phyloP scores from a whole-genome alignment of 2,329 filamentous ascomycete species.

The Dothistroma septosporum region DNA sequence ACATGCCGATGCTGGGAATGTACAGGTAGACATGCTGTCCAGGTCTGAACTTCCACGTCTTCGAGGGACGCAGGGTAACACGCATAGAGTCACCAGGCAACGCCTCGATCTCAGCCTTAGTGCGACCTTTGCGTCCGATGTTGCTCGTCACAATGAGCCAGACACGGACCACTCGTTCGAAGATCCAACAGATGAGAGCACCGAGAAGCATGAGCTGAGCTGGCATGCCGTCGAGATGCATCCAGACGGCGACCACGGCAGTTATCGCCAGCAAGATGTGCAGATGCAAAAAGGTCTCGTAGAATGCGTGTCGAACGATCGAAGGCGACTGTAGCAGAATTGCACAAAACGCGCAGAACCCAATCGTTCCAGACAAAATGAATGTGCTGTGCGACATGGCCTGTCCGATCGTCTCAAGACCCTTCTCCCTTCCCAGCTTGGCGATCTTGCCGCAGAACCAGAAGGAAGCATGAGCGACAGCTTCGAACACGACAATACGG shows the following conservation, averaged over 20 bases:
- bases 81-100: constrained; percentile 71
- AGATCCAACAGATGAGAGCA: constrained; percentile 63
- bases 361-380: constrained; percentile 61
- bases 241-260: constrained; percentile 61
- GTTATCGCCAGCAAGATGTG: constrained; percentile 63
- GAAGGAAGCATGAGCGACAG: constrained; percentile 61
- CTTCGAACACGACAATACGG: constrained; percentile 68
- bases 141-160: constrained; percentile 62
- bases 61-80: constrained; percentile 68
- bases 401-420: constrained; percentile 47
- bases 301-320: constrained; percentile 70
- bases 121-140: constrained; percentile 59
- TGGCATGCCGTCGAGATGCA: constrained; percentile 55
- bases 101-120: constrained; percentile 66
- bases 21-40: constrained; percentile 79
- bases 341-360: constrained; percentile 56
- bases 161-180: constrained; percentile 60
- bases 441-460: constrained; percentile 50
- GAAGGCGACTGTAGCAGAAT: constrained; percentile 67
- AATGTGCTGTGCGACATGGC: constrained; percentile 44
- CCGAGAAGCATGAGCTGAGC: constrained; percentile 60
- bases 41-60: constrained; percentile 70
- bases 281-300: constrained; percentile 70
- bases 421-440: constrained; percentile 37
- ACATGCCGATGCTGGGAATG: constrained; percentile 66